Base-by-base conservation (phyloP, 2,329 filamentous ascomycete species). In the Colletotrichum sp. region DNA sequence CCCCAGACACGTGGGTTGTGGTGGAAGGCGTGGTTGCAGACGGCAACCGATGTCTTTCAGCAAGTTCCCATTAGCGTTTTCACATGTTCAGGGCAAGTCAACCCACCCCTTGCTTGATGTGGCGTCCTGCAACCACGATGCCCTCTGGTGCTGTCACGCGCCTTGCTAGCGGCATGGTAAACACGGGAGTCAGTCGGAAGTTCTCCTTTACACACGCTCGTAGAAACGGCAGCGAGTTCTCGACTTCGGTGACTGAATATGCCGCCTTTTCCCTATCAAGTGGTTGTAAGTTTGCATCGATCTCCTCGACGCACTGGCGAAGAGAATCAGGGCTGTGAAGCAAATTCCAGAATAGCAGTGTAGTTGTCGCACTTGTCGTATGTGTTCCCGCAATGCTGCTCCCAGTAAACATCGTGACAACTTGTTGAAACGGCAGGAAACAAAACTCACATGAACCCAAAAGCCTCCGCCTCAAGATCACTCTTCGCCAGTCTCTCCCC, bases 381-480 rank as follows among this genome's bases (percentile, higher is more conserved):
- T 75, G 72, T 4, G 66, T 75, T 21, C 72, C 72, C 1, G 67
- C 72, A n/a, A 75, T 65, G 2, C 72, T 71, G 21, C 16, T 3
- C 49, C 13, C 3, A 32, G 5, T 10, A 7, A 30, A 7, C 1
- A 7, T 15, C 12, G 18, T 32, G 2, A 15, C 16, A 12, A 36
- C 32, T 5, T 24, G 12, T 13, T 10, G 7, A 13, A 5, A 18
- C 21, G 2, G 4, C 13, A 3, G 8, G 8, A 49, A 3, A 7
- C 15, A 3, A 28, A 21, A 76, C 79, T 77, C 78, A 84, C 83
- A 85, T 84, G 65, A 84, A 83, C 2, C 81, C 84, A 78, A 85
- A 85, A 5, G 83, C 83, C 64, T 85, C 83, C 0, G 83, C 82
- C 67, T 83, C 81, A 1, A 85, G 73, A 34, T 85, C 83, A 3